These are phyloP conservation scores for Nannochloris sp. DNA, from an alignment of 139 green algal genomes.

Conservation along the genomic window DNA sequence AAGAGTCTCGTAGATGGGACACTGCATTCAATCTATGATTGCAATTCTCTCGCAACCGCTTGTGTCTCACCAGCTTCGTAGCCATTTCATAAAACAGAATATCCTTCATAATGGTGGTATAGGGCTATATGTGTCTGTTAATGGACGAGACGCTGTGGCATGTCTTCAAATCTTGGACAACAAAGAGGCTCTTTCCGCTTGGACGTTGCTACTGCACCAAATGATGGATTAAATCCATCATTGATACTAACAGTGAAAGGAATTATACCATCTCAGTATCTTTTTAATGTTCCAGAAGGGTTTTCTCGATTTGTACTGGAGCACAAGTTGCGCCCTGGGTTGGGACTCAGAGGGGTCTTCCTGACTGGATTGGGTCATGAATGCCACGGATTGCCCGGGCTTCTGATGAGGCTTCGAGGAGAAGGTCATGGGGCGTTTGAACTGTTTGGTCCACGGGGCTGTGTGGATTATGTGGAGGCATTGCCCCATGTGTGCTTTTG, in stretches of 20 bases:
- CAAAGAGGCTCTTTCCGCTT: constrained; percentile 7
- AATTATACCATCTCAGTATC: constrained; percentile 38
- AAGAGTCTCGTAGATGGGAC: too few species aligned
- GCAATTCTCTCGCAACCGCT: too few species aligned
- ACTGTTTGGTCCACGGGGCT: constrained; percentile 40
- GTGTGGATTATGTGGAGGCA: constrained; percentile 16
- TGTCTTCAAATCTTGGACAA: background rate
- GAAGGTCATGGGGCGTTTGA: constrained; percentile 51
- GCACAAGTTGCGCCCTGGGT: constrained; percentile 46
- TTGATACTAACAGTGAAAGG: constrained; percentile 33
- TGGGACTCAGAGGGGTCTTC: constrained; percentile 27
- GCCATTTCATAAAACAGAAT: too few species aligned
- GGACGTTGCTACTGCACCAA: constrained; percentile 32
- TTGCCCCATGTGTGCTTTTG: constrained; percentile 47
- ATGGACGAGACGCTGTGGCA: too few species aligned
- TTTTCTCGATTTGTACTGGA: constrained; percentile 58
- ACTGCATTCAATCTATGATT: too few species aligned
- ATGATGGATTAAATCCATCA: constrained; percentile 41
- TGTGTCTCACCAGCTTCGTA: too few species aligned
- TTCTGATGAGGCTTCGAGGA: constrained; percentile 57
- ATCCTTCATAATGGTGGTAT: too few species aligned
- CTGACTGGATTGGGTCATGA: background rate
- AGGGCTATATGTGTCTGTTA: too few species aligned
- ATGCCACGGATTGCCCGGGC: constrained; percentile 5
- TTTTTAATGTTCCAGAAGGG: constrained; percentile 61